Evolutionary conservation across 2,329 filamentous ascomycete genomes (phyloP), one percentile per base, ranked within the genome.

Genomic region (Fusarium sacchari): DNA sequence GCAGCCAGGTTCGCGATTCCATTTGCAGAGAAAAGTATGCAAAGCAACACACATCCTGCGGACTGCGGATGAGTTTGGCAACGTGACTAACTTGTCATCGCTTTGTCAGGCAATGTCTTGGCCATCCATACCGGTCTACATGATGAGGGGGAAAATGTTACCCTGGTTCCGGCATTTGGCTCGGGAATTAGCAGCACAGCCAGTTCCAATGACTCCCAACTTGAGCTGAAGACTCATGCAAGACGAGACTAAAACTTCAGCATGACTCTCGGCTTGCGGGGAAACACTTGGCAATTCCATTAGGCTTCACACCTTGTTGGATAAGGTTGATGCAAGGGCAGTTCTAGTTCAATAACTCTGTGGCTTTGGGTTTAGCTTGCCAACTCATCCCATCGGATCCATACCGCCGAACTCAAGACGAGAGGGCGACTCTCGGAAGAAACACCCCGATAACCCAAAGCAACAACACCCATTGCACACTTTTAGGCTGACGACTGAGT

Each of bases 111-210:
- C 28, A 42, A 32, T n/a, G 15, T 24, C 7, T 17, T 42, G 8
- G 11, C 40, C 11, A 46, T 36, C n/a, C 24, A 9, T 30, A 6
- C 30, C 15, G 8, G 6, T 36, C 24, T 49, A 7, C 36, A 37
- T 14, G 37, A 61, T 42, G 60, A 64, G 60, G 60, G 56, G 60
- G 24, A 8, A 24, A 18, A n/a, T 4, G 9, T n/a, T 20, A 14
- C 28, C 46, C 37, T 40, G 9, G 18, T 22, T 39, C 1, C 64
- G 64, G 64, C 64, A 67, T 28, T 40, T 46, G 36, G 7, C 13
- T 60, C 64, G 64, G 64, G 53, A 67, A 52, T 52, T 60, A 44
- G 17, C 34, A 57, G 22, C 24, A 18, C 24, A 39, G 20, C 20
- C 34, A n/a, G 34, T 53, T 28, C 20, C 18, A 20, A 28, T 22